phyloP scores from a whole-genome alignment of 768 basidiomycete genomes.

The Sarcodon sp. region DNA sequence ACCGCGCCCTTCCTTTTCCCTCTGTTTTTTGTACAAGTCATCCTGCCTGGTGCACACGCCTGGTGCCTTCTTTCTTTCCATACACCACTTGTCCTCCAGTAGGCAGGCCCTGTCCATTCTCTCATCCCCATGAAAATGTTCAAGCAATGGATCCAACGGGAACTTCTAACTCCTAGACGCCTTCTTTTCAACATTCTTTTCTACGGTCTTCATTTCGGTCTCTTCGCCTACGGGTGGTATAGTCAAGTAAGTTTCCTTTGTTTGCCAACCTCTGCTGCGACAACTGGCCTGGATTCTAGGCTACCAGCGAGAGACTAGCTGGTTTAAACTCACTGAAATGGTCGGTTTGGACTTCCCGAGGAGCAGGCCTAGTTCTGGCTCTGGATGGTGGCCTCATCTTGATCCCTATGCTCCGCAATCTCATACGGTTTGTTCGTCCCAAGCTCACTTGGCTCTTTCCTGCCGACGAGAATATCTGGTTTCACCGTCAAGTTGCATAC shows the following conservation, averaged over 20 bases:
- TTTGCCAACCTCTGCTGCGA: background rate
- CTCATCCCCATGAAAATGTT: conserved; percentile 29
- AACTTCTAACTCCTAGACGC: conserved; percentile 50
- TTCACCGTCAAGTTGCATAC: conserved; percentile 90
- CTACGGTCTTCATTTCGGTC: conserved; percentile 59
- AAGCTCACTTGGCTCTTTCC: conserved; percentile 75
- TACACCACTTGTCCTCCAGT: background rate
- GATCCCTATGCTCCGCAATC: conserved; percentile 81
- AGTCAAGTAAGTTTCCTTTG: conserved; percentile 39
- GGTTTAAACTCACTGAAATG: conserved; percentile 69
- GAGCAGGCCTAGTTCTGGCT: conserved; percentile 84
- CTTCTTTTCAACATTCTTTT: conserved; percentile 68
- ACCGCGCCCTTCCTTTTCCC: conserved; percentile 7
- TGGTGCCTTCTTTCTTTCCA: conserved; percentile 2
- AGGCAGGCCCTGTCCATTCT: background rate
- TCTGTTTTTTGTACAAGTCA: conserved; percentile 9
- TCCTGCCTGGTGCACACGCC: conserved; percentile 7
- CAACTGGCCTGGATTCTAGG: conserved; percentile 22
- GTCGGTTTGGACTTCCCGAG: conserved; percentile 86
- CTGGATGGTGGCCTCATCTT: conserved; percentile 80
- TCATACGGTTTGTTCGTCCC: conserved; percentile 76
- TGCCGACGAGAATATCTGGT: conserved; percentile 93
- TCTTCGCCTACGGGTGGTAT: conserved; percentile 86
- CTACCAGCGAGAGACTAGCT: conserved; percentile 45
- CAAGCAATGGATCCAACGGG: conserved; percentile 61